Evolutionary conservation across 495 filamentous ascomycete genomes (phyloP).

Genomic region (Daldinia caldariorum): DNA sequence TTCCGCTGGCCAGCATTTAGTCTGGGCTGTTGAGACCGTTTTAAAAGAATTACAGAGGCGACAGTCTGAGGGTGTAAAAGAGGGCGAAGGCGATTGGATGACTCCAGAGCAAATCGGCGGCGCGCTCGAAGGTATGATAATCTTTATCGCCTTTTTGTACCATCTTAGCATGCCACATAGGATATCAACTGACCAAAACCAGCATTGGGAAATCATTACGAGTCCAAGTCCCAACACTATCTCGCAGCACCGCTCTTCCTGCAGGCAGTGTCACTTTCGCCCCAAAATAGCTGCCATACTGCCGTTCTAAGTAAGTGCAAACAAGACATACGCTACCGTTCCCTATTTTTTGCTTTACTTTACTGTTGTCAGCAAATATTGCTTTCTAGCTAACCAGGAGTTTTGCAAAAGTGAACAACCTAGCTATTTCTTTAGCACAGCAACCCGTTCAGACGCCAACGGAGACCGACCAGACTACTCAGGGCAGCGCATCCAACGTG

Average conservation of each 20-base stretch:
- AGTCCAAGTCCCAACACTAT: constrained; percentile 71
- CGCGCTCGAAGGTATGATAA: constrained; percentile 69
- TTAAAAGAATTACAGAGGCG: constrained; percentile 77
- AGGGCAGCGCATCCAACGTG: constrained; percentile 32
- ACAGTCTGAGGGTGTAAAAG: constrained; percentile 67
- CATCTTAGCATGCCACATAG: constrained; percentile 21
- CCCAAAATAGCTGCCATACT: constrained; percentile 63
- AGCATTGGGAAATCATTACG: constrained; percentile 80
- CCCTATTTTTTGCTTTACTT: not conserved
- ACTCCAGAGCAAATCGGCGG: constrained; percentile 74
- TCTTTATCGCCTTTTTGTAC: not conserved
- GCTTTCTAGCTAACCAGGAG: constrained; percentile 10
- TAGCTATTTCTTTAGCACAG: constrained; percentile 72
- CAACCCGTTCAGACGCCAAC: constrained; percentile 61
- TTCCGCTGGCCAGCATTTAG: constrained; percentile 74
- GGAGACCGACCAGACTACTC: constrained; percentile 36
- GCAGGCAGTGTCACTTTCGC: constrained; percentile 78
- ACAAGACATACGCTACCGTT: not conserved
- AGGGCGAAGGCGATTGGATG: constrained; percentile 78
- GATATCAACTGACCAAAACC: constrained; percentile 19
- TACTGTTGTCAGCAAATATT: not conserved
- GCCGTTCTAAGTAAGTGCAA: constrained; percentile 72
- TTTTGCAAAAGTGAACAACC: constrained; percentile 70
- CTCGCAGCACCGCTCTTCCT: constrained; percentile 89
- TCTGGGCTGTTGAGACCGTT: constrained; percentile 84